Percentiles rank a stretch among this genome's conserved stretches.
These are phyloP conservation scores for Ustilago tritici DNA, from an alignment of 1,284 basidiomycete genomes.

Conservation along the genomic window DNA sequence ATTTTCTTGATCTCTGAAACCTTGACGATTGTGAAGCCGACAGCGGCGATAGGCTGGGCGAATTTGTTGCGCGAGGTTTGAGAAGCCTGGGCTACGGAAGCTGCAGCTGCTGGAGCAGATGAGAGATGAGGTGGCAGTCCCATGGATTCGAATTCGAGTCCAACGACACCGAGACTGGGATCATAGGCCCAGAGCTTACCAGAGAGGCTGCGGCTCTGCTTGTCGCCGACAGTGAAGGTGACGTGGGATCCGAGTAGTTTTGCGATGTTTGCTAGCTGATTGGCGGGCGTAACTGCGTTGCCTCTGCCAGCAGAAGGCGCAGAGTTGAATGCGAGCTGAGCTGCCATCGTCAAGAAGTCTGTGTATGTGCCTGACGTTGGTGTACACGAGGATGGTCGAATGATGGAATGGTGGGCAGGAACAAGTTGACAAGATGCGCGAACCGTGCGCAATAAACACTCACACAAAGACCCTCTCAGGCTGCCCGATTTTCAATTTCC, in stretches of 20 bases:
- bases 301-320: constrained; percentile 21
- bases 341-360: constrained; percentile 16
- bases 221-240: constrained; percentile 46
- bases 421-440: constrained; percentile 12
- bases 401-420: not conserved
- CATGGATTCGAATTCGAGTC: constrained; percentile 53
- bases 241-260: constrained; percentile 42
- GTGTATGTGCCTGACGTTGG: not conserved
- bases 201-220: constrained; percentile 31
- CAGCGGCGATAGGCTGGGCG: constrained; percentile 24
- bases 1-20: constrained; percentile 58
- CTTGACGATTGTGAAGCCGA: constrained; percentile 64
- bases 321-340: constrained; percentile 16
- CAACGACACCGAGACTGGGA: constrained; percentile 54
- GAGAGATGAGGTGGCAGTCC: constrained; percentile 34
- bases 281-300: constrained; percentile 20
- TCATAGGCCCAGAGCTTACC: constrained; percentile 67
- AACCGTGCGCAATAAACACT: not conserved
- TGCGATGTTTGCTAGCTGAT: constrained; percentile 37
- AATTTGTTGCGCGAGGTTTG: constrained; percentile 44
- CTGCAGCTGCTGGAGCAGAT: constrained; percentile 50
- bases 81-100: constrained; percentile 40
- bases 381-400: not conserved
- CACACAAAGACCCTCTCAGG: too few species aligned
- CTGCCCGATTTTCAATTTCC: too few species aligned